Base-by-base conservation (phyloP, 2,329 filamentous ascomycete species). In the Diplodia scrobiculata region DNA sequence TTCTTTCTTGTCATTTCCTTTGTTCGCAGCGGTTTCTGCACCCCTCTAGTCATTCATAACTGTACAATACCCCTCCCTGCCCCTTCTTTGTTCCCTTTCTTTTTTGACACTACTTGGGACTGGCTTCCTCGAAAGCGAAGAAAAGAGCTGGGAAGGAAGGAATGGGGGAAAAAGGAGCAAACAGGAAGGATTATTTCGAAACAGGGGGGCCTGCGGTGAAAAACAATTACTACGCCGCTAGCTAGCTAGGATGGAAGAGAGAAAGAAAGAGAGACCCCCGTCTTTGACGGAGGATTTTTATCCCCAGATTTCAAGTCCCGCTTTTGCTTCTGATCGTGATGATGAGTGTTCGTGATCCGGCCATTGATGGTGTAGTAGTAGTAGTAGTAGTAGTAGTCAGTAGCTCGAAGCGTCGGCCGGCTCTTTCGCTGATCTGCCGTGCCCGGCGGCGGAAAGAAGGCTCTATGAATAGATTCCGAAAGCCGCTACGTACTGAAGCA, bases 41-140 rank as follows among this genome's bases (percentile, higher is more conserved):
- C 29, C 29, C 29, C 7, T 32, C 29, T 32, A 25, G 25, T 32
- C 29, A 32, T 32, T 32, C 29, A 32, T 32, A 7, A 32, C 29
- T 32, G 29, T 32, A 36, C 34, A 55, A 47, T 47, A 59, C 55
- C 55, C 25, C 13, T 19, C 11, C 13, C 34, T 14, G 10, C 36
- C 17, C 29, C 19, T 62, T 50, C 9, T 50, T 19, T 29, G 7
- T 5, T 36, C 19, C 14, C n/a, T 32, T 36, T 36, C 3, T 54
- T 32, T 54, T 19, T 29, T 19, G 13, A 29, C 27, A 17, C 50
- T 19, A 29, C 32, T 7, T 62, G 58, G 58, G 41, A 62, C 58
- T 36, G 58, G 58, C 21, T 51, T 50, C 45, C 58, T 32, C 38
- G 25, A 32, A 47, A 19, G 41, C 41, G 41, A n/a, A 45, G n/a